Evolutionary conservation across 1,284 basidiomycete species (phyloP), one percentile per base, ranked within the genome.

Genomic region (Takashimella koratensis): DNA sequence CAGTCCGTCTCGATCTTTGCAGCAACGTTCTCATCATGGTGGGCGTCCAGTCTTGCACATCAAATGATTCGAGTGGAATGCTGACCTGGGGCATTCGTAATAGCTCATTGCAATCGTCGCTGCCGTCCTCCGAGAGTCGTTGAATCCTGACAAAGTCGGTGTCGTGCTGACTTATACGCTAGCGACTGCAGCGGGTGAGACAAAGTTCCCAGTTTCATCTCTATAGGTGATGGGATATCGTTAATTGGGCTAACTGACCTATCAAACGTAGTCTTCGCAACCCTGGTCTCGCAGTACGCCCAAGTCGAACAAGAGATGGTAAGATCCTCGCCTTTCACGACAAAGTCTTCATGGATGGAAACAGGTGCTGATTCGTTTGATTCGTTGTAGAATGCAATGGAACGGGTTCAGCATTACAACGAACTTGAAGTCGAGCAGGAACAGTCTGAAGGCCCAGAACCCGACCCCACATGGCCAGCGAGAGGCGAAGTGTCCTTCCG

Each of bases 271-370:
- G 60, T 62, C 6, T 51, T 68, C 19, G 53, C 55, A 22, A 54
- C 63, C 12, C 47, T 71, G 19, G 60, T 70, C 2, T 52, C 57
- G 5, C 25, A 54, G 4, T 59, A 57, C 41, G 66, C 65, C 2
- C 53, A 58, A 50, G 57, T 60, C 5, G 66, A 67, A 49, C 53
- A 65, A 45, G 69, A 71, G 25, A 73, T 68, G 67, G 63, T 64
- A 41, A 27, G 55, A 16, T 13, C 2, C 20, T 43, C 22, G 16
- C 40, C 16, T 36, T 16, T 71, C 22, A 58, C 61, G 54, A 42
- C 84, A 19, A 80, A 84, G 67, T 79, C 80, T 5, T 84, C 84
- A 2, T 84, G 86, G 68, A 81, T 86, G 5, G 84, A 85, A 74
- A 84, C 71, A 46, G 63, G 64, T 45, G 71, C 66, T 71, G 51